These are phyloP conservation scores for Botrytis deweyae DNA, from an alignment of 2,329 filamentous ascomycete genomes.

Conservation along the genomic window DNA sequence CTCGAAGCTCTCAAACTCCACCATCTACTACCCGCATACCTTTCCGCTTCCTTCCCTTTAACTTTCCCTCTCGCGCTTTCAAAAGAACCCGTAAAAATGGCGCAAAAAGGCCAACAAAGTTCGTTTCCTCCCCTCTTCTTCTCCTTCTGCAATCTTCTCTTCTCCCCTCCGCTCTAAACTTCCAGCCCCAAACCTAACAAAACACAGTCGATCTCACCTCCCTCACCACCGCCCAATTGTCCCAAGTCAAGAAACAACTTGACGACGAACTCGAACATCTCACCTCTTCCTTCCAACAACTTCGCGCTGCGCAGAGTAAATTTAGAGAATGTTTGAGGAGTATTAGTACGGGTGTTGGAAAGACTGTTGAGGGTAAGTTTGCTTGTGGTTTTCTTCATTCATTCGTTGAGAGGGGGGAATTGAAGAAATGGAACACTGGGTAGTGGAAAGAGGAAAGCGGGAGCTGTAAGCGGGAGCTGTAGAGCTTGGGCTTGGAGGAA, in stretches of 20 bases:
- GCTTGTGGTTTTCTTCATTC: background rate
- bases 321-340: conserved; percentile 87
- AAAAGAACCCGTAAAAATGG: background rate
- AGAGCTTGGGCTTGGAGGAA: background rate
- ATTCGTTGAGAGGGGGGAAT: background rate
- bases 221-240: conserved; percentile 81
- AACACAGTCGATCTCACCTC: conserved; percentile 64
- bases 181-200: background rate
- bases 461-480: background rate
- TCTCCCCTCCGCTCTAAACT: background rate
- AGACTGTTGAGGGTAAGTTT: conserved; percentile 40
- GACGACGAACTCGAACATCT: conserved; percentile 96
- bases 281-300: conserved; percentile 82
- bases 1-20: background rate
- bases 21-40: background rate
- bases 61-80: no score
- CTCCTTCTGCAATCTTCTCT: background rate
- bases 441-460: background rate
- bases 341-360: conserved; percentile 59
- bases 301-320: conserved; percentile 85
- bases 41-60: no score
- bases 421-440: background rate
- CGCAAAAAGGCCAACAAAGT: conserved; percentile 6
- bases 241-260: conserved; percentile 90
- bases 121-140: background rate